These are phyloP conservation scores for Miscanthus lutarioriparius DNA, from an alignment of 176 grass and related monocot genomes.

Conservation along the genomic window DNA sequence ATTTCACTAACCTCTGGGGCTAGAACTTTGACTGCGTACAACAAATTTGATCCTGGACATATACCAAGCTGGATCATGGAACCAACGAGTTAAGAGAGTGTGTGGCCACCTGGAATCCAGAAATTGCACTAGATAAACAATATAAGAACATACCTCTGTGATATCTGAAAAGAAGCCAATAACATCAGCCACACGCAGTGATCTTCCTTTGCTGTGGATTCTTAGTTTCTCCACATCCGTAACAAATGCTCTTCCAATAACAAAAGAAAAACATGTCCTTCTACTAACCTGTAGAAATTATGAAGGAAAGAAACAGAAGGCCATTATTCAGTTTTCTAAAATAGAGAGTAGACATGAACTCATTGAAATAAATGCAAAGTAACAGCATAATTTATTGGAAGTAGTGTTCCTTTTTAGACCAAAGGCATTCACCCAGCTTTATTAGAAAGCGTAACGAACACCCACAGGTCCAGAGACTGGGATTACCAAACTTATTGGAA, in stretches of 20 bases:
- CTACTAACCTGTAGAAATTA: too few relatives aligned
- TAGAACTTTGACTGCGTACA: constrained; percentile 92
- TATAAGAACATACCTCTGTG: constrained; percentile 67
- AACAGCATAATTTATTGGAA: too few relatives aligned
- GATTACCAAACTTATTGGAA: neutral
- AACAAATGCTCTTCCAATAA: constrained; percentile 72
- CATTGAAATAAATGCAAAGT: constrained; percentile 1
- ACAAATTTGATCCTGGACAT: constrained; percentile 87
- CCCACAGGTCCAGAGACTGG: too few relatives aligned
- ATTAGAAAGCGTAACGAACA: too few relatives aligned
- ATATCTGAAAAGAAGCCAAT: constrained; percentile 85
- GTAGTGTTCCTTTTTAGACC: too few relatives aligned
- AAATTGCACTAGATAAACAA: constrained; percentile 16
- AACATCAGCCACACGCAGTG: constrained; percentile 73
- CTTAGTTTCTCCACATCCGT: constrained; percentile 97
- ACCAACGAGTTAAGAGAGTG: constrained; percentile 25
- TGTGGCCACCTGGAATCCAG: constrained; percentile 12
- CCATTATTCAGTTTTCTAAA: neutral
- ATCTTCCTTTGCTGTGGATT: constrained; percentile 86
- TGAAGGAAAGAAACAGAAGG: too few relatives aligned
- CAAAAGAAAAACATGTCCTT: constrained; percentile 2
- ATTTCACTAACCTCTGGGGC: constrained; percentile 87
- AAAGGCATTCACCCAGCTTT: too few relatives aligned
- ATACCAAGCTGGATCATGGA: constrained; percentile 74
- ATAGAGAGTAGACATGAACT: constrained; percentile 8